A percentile compares a stretch with the other conserved stretches of the same genome.
Evolutionary conservation across 768 basidiomycete genomes (phyloP).

Genomic region (Suillus plorans): DNA sequence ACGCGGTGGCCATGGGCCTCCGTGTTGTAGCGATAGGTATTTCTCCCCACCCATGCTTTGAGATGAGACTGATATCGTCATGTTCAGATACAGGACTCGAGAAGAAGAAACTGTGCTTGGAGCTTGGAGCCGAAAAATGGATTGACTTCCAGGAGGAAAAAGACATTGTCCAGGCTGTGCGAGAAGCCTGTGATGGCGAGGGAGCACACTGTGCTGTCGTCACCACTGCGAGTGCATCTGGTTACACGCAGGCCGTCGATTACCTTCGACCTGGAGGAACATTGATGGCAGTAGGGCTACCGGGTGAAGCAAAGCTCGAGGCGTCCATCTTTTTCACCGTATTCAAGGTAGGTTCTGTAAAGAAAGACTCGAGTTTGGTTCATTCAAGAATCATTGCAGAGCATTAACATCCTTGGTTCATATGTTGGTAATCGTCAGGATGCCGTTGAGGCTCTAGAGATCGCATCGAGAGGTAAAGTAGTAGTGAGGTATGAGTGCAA

Average conservation of each 20-base stretch:
- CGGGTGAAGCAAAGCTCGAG: slow-evolving; percentile 53
- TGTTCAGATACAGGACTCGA: slow-evolving; percentile 66
- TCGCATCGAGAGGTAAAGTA: slow-evolving; percentile 71
- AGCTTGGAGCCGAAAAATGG: slow-evolving; percentile 73
- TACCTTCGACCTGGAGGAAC: slow-evolving; percentile 75
- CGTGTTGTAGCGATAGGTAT: slow-evolving; percentile 74
- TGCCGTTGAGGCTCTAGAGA: slow-evolving; percentile 74
- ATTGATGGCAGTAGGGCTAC: slow-evolving; percentile 79
- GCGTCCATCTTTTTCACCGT: slow-evolving; percentile 75
- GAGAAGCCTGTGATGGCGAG: slow-evolving; percentile 57
- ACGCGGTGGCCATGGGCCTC: slow-evolving; percentile 74
- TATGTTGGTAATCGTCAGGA: slow-evolving; percentile 79
- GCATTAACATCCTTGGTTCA: slow-evolving; percentile 30
- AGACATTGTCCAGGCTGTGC: slow-evolving; percentile 66
- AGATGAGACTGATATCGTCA: neutral
- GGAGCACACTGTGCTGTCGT: slow-evolving; percentile 75
- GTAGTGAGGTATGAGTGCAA: slow-evolving; percentile 53
- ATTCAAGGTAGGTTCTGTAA: slow-evolving; percentile 43
- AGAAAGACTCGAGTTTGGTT: slow-evolving; percentile 24
- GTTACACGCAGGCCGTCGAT: slow-evolving; percentile 60
- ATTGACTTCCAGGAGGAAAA: slow-evolving; percentile 74
- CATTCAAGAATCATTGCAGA: slow-evolving; percentile 17
- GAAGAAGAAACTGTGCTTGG: slow-evolving; percentile 59
- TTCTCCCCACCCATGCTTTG: neutral
- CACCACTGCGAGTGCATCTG: slow-evolving; percentile 47